Evolutionary conservation across 306 rosid genomes (phyloP).

Genomic region (Casuarina glauca): DNA sequence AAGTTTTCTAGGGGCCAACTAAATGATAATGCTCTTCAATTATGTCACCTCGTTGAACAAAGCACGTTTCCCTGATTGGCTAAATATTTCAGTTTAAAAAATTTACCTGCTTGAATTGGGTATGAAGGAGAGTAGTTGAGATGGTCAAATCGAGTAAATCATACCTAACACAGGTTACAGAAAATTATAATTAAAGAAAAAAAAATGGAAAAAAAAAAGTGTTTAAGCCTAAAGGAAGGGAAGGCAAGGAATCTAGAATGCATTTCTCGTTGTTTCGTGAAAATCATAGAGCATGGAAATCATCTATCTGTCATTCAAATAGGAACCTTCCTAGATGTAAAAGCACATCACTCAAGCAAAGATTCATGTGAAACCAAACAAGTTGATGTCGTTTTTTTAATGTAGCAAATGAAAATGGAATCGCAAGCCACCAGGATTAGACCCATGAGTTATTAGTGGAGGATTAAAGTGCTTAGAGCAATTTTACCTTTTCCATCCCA

Average conservation of each 20-base stretch:
- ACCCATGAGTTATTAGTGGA: not conserved
- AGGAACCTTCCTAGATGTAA: not conserved
- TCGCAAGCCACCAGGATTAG: not conserved
- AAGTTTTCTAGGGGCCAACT: not conserved
- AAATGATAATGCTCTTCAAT: not conserved
- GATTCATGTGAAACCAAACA: not conserved
- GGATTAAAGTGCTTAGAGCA: not conserved
- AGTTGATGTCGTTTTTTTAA: not conserved
- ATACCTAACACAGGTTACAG: no score
- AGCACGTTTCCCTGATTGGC: not conserved
- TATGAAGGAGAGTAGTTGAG: not conserved
- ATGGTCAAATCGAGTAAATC: not conserved
- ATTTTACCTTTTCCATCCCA: not conserved
- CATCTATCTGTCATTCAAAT: not conserved
- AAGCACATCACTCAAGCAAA: not conserved
- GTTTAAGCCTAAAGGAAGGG: no score
- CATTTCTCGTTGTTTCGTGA: not conserved
- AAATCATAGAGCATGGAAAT: not conserved
- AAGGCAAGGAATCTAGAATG: not conserved
- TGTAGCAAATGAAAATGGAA: not conserved
- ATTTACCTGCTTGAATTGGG: not conserved
- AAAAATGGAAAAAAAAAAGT: not conserved
- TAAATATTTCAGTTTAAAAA: not conserved
- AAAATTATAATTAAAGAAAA: not conserved
- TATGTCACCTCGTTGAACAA: not conserved